These are phyloP conservation scores for Trichosanthes cucumerina DNA, from an alignment of 306 rosid species.

Conservation along the genomic window DNA sequence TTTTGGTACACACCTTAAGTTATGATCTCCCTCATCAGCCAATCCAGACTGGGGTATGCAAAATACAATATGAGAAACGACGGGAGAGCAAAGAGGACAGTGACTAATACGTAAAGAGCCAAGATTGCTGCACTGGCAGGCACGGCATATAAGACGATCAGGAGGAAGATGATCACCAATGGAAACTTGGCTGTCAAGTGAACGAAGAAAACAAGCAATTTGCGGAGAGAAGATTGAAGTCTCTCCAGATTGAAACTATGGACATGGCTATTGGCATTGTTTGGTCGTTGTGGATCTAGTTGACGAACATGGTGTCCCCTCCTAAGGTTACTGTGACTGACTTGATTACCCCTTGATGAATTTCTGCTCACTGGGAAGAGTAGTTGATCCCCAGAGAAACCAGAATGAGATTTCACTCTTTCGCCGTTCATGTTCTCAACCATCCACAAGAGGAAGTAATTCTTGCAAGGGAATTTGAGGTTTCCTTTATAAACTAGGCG, in stretches of 20 bases:
- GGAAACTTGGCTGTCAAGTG: conserved; percentile 94
- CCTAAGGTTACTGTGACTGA: conserved; percentile 34
- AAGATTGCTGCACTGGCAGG: conserved; percentile 89
- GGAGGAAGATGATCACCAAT: conserved; percentile 66
- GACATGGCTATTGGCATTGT: conserved; percentile 20
- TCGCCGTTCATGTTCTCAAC: conserved; percentile 95
- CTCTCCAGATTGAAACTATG: conserved; percentile 44
- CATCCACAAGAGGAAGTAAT: conserved; percentile 99
- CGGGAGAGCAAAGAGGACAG: conserved; percentile 79
- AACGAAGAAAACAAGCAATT: conserved; percentile 60
- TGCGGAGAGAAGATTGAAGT: conserved; percentile 42
- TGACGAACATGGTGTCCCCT: conserved; percentile 45
- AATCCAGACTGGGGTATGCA: conserved; percentile 92
- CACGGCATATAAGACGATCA: conserved; percentile 73
- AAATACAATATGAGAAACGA: conserved; percentile 86
- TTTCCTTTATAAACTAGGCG: conserved; percentile 72
- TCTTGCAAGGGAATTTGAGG: conserved; percentile 83
- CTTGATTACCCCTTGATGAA: conserved; percentile 34
- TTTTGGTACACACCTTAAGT: conserved; percentile 21
- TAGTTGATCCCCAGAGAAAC: conserved; percentile 46
- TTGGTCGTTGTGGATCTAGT: conserved; percentile 30
- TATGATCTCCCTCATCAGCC: conserved; percentile 87
- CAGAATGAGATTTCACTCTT: conserved; percentile 52
- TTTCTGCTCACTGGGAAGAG: conserved; percentile 39
- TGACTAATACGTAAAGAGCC: conserved; percentile 73